Evolutionary conservation across 2,329 filamentous ascomycete genomes (phyloP).

Genomic region (Sarocladium strictum): DNA sequence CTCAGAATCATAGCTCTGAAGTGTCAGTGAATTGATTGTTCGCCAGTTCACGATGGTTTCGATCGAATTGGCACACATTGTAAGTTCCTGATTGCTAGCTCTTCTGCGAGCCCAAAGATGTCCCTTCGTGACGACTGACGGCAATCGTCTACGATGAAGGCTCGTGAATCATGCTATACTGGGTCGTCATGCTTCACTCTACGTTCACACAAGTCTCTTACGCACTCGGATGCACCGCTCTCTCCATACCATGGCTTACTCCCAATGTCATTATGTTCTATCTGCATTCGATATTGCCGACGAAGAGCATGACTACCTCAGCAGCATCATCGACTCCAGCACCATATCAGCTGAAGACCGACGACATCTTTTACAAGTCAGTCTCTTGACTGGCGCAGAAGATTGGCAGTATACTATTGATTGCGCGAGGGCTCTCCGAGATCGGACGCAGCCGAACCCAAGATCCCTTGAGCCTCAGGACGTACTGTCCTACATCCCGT

Average conservation of each 20-base stretch:
- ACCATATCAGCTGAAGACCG: constrained; percentile 20
- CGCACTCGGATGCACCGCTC: not conserved
- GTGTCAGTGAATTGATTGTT: no score
- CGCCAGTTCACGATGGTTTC: no score
- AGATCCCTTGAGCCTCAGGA: constrained; percentile 26
- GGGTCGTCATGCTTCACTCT: not conserved
- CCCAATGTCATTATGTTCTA: constrained; percentile 21
- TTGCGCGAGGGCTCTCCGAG: constrained; percentile 24
- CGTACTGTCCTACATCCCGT: constrained; percentile 20
- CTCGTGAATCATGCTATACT: not conserved
- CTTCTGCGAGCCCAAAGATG: no score
- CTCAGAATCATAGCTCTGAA: no score
- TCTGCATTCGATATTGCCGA: constrained; percentile 26
- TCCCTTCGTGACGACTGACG: not conserved
- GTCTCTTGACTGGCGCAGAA: constrained; percentile 26
- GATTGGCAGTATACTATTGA: constrained; percentile 28
- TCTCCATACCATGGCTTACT: not conserved
- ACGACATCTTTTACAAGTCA: constrained; percentile 22
- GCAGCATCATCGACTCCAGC: constrained; percentile 22
- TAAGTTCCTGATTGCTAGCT: not conserved
- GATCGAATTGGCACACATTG: no score
- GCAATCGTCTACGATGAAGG: not conserved
- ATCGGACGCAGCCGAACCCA: constrained; percentile 11
- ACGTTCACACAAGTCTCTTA: not conserved
- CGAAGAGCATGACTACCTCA: constrained; percentile 24